A percentile compares a stretch with the other conserved stretches of the same genome.
phyloP scores from a whole-genome alignment of 345 rosid species.

The Sisymbrium altissimum region DNA sequence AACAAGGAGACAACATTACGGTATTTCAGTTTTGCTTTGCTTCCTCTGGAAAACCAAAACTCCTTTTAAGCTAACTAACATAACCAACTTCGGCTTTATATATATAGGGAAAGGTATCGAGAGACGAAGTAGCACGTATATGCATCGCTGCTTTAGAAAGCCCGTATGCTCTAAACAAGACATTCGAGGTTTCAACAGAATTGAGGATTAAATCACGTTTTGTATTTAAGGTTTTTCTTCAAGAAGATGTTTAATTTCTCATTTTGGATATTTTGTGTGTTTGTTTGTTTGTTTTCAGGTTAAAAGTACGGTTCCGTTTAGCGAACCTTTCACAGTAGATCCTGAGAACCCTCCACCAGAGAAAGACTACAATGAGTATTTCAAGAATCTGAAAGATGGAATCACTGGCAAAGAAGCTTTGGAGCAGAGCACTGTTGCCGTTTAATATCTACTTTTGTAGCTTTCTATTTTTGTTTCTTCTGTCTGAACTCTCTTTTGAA shows the following conservation, averaged over 20 bases:
- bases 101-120: slow-evolving; percentile 81
- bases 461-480: slow-evolving; percentile 1
- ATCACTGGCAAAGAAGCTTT: slow-evolving; percentile 78
- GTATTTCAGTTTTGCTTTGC: slow-evolving; percentile 31
- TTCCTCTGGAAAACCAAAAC: not conserved
- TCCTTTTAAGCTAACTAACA: not conserved
- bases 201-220: not conserved
- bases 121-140: slow-evolving; percentile 89
- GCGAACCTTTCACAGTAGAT: slow-evolving; percentile 82
- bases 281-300: slow-evolving; percentile 49
- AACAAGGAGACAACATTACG: slow-evolving; percentile 89
- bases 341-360: slow-evolving; percentile 83
- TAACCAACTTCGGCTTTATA: not conserved
- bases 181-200: slow-evolving; percentile 65
- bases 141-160: slow-evolving; percentile 84
- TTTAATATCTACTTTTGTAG: slow-evolving; percentile 31
- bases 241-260: slow-evolving; percentile 1
- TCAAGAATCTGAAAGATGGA: slow-evolving; percentile 70
- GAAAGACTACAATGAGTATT: slow-evolving; percentile 73
- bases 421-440: slow-evolving; percentile 50
- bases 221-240: not conserved
- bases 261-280: not conserved
- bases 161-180: slow-evolving; percentile 73
- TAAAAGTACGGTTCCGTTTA: slow-evolving; percentile 83
- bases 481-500: not conserved